A percentile compares a stretch with the other conserved stretches of the same genome.
phyloP scores from a whole-genome alignment of 106 monocot species.

The Apostasia shenzhenica region DNA sequence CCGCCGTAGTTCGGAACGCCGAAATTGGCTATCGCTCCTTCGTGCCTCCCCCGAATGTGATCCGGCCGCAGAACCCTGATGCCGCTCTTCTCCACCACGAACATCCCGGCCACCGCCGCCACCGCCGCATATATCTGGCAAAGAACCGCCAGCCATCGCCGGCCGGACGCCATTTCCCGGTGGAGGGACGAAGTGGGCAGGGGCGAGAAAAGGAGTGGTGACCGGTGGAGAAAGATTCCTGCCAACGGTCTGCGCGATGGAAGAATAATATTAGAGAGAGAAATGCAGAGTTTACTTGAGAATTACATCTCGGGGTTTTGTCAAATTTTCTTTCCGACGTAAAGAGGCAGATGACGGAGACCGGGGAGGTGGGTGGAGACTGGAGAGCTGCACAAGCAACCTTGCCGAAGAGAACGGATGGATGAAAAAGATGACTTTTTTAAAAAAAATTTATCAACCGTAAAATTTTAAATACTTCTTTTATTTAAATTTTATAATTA shows the following conservation, averaged over 20 bases:
- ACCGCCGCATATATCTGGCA: not conserved
- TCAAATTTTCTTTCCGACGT: not conserved
- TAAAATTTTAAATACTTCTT: too few species aligned
- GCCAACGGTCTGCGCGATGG: conserved; percentile 4
- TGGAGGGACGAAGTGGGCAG: not conserved
- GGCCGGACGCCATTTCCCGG: conserved; percentile 9
- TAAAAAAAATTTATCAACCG: too few species aligned
- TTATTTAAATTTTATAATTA: too few species aligned
- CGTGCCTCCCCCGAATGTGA: conserved; percentile 45
- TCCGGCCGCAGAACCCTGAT: conserved; percentile 65
- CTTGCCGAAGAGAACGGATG: too few species aligned
- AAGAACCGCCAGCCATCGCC: not conserved
- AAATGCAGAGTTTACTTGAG: not conserved
- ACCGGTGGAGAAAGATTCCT: not conserved
- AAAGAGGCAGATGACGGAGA: not conserved
- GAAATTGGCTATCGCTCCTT: conserved; percentile 63
- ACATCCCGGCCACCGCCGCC: conserved; percentile 19
- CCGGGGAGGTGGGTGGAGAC: too few species aligned
- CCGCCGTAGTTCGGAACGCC: conserved; percentile 65
- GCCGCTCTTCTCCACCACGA: conserved; percentile 82
- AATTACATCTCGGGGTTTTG: not conserved
- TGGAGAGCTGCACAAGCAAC: too few species aligned
- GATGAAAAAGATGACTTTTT: too few species aligned
- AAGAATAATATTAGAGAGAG: conserved; percentile 7
- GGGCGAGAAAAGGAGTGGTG: not conserved